Evolutionary conservation across 2,329 filamentous ascomycete species (phyloP).

Genomic region (Botrytis elliptica): DNA sequence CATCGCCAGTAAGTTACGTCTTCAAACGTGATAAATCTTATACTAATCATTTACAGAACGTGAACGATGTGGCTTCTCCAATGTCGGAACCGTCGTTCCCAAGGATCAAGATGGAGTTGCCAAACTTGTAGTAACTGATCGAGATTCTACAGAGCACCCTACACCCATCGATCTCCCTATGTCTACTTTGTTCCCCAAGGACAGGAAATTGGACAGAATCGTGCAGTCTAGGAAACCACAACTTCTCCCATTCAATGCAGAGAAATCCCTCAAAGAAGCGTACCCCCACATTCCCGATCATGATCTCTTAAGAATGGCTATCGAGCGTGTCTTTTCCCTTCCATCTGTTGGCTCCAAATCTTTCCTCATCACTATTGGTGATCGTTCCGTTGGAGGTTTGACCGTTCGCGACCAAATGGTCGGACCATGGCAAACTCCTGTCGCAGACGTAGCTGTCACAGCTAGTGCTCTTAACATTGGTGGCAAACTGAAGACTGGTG

Average conservation of each 20-base stretch:
- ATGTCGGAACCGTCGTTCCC: slow-evolving; percentile 75
- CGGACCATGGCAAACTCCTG: slow-evolving; percentile 91
- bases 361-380: slow-evolving; percentile 95
- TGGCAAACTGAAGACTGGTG: slow-evolving; percentile 72
- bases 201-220: slow-evolving; percentile 73
- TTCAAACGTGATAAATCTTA: background rate
- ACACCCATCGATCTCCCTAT: slow-evolving; percentile 87
- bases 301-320: slow-evolving; percentile 59
- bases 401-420: slow-evolving; percentile 93
- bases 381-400: slow-evolving; percentile 86
- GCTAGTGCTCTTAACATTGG: slow-evolving; percentile 70
- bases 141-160: slow-evolving; percentile 71
- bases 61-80: slow-evolving; percentile 89
- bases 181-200: slow-evolving; percentile 83
- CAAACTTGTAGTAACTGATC: slow-evolving; percentile 76
- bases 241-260: slow-evolving; percentile 70
- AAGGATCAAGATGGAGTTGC: slow-evolving; percentile 62
- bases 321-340: slow-evolving; percentile 76
- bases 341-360: slow-evolving; percentile 95
- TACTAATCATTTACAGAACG: slow-evolving; percentile 50
- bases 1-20: slow-evolving; percentile 53
- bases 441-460: slow-evolving; percentile 91
- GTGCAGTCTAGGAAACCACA: slow-evolving; percentile 68
- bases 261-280: slow-evolving; percentile 60
- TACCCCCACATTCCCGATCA: slow-evolving; percentile 38